Conservation (phyloP, 495 filamentous ascomycete species). For the Tuber umbilicatum region DNA sequence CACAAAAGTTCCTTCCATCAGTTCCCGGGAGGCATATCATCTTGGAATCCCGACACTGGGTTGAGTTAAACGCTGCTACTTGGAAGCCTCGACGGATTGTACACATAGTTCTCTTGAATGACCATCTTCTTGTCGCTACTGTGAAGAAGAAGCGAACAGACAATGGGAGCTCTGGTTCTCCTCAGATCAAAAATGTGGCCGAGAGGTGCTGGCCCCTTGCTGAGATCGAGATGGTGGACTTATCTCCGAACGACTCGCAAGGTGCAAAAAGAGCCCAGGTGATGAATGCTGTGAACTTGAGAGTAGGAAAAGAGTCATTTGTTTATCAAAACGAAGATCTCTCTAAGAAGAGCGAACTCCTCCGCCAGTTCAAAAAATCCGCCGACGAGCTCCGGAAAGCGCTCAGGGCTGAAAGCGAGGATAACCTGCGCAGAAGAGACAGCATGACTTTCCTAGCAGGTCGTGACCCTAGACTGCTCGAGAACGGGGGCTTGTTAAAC, state of each 20-base stretch:
- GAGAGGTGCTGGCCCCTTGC: constrained; percentile 91
- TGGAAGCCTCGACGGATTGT: constrained; percentile 83
- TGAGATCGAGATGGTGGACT: constrained; percentile 88
- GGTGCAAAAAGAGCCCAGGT: constrained; percentile 57
- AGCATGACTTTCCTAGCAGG: constrained; percentile 73
- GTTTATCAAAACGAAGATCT: constrained; percentile 80
- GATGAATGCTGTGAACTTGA: constrained; percentile 80
- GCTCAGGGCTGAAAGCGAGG: constrained; percentile 73
- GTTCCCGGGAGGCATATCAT: constrained; percentile 86
- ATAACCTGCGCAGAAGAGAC: constrained; percentile 67
- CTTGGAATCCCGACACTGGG: constrained; percentile 81
- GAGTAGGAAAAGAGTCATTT: constrained; percentile 83
- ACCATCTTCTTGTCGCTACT: constrained; percentile 83
- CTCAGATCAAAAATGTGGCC: constrained; percentile 73
- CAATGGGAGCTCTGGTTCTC: constrained; percentile 49
- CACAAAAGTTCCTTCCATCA: constrained; percentile 91
- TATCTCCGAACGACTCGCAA: constrained; percentile 56
- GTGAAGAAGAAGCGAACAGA: constrained; percentile 85
- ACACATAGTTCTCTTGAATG: constrained; percentile 86
- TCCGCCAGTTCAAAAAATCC: constrained; percentile 83
- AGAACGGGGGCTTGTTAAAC: constrained; percentile 65
- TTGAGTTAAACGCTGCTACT: constrained; percentile 92
- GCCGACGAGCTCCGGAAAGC: constrained; percentile 82
- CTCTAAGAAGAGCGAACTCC: constrained; percentile 69
- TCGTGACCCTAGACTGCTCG: constrained; percentile 61